phyloP scores from a whole-genome alignment of 352 stramenopile genomes.

The Globisporangium ultimum region DNA sequence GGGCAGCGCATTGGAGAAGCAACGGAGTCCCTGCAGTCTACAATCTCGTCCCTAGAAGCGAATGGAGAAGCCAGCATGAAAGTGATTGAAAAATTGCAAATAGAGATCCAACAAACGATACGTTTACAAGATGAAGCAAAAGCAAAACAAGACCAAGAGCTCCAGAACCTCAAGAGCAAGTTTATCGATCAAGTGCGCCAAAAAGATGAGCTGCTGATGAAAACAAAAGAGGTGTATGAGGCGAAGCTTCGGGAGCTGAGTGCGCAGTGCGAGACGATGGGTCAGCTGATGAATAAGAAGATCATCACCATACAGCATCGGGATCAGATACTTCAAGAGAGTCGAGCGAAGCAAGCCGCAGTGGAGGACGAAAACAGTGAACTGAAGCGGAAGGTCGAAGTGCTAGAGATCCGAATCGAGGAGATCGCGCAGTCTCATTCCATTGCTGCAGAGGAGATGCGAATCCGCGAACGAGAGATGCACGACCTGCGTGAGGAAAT shows the following conservation, averaged over 20 bases:
- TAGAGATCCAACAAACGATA: conserved; percentile 57
- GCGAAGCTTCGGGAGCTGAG: conserved; percentile 56
- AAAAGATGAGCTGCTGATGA: conserved; percentile 55
- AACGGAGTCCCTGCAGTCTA: conserved; percentile 56
- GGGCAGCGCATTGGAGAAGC: conserved; percentile 47
- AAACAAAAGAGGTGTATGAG: conserved; percentile 64
- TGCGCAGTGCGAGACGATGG: conserved; percentile 64
- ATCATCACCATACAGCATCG: conserved; percentile 60
- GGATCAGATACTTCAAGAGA: conserved; percentile 69
- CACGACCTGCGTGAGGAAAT: conserved; percentile 61
- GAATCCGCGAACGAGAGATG: conserved; percentile 54
- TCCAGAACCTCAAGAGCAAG: conserved; percentile 54
- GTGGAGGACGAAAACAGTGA: conserved; percentile 78
- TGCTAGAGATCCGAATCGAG: conserved; percentile 72
- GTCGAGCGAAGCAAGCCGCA: conserved; percentile 38
- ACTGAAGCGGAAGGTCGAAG: conserved; percentile 71
- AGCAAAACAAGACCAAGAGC: conserved; percentile 55
- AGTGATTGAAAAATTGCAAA: conserved; percentile 50
- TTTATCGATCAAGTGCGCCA: conserved; percentile 65
- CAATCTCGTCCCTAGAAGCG: conserved; percentile 41
- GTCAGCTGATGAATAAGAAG: conserved; percentile 78
- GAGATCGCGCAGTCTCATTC: conserved; percentile 71
- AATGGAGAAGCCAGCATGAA: conserved; percentile 42
- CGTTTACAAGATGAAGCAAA: conserved; percentile 54
- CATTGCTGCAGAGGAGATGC: conserved; percentile 52